Evolutionary conservation across 2,329 filamentous ascomycete species (phyloP), one percentile per base, ranked within the genome.

Genomic region (Aphanocladium album): DNA sequence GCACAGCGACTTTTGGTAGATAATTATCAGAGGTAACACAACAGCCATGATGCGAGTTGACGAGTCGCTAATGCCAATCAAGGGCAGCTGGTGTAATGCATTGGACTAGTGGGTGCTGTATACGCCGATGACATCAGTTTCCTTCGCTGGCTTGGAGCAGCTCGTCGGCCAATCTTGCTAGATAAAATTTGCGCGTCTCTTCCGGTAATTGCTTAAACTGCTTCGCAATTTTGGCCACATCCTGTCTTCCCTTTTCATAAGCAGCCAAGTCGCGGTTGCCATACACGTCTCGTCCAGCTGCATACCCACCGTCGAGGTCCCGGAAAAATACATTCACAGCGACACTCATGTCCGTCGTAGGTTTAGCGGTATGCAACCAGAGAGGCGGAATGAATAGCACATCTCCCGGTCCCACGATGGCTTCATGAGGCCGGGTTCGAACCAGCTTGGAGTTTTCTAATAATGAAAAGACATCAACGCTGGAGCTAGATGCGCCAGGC

Each of bases 261-360:
- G 88, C 89, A 43, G 89, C 88, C 54, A 96, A 73, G 72, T 96
- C 93, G 43, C 91, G 81, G 70, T 96, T 96, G 1, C 90, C 92
- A 70, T 96, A 96, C 0, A 96, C 88, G 71, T 96, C 92, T 65
- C 87, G 83, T 1, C 92, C 91, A 1, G 81, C 72, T 1, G 90
- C 86, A 71, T 95, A 95, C 1, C 83, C 85, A 3, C 71, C 76
- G 3, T 85, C 77, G 11, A 95, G 77, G 63, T 87, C 88, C 47
- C 86, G 85, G 76, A 96, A 96, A 77, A 96, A 96, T 30, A 93
- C 83, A 70, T 96, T 96, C n/a, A 96, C 87, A 1, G 90, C 90
- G 8, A 96, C 79, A 66, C 90, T 92, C 62, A 85, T 72, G 49
- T 77, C 71, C 8, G 81, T 75, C 1, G 73, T 78, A 1, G 88